Conservation (phyloP, 2,329 filamentous ascomycete genomes). For the Chaetothyriales sp. region DNA sequence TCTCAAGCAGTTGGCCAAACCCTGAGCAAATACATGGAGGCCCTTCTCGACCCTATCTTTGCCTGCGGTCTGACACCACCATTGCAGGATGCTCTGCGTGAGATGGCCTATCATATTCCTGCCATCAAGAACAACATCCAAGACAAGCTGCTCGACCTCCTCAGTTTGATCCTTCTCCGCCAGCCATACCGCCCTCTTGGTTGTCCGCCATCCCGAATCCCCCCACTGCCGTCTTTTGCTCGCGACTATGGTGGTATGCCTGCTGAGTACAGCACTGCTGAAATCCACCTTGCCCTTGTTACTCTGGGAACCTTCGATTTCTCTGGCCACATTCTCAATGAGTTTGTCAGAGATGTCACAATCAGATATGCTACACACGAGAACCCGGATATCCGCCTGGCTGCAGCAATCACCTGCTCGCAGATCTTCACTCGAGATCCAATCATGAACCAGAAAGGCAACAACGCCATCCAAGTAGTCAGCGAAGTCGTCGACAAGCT, state of each 20-base stretch:
- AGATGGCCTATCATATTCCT: constrained; percentile 98
- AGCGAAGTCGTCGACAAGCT: constrained; percentile 96
- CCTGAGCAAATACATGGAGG: constrained; percentile 95
- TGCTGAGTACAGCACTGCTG: constrained; percentile 64
- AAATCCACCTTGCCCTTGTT: constrained; percentile 84
- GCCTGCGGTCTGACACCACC: constrained; percentile 88
- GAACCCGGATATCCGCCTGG: constrained; percentile 81
- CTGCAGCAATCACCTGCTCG: constrained; percentile 89
- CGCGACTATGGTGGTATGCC: constrained; percentile 75
- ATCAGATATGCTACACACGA: constrained; percentile 97
- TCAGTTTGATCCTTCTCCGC: constrained; percentile 84
- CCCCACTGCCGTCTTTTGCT: constrained; percentile 64
- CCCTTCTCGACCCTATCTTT: constrained; percentile 87
- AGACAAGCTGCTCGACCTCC: constrained; percentile 81
- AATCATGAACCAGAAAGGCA: constrained; percentile 94
- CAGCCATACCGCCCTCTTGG: constrained; percentile 85
- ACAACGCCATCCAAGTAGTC: constrained; percentile 91
- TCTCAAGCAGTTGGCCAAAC: constrained; percentile 91
- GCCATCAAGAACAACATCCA: constrained; percentile 87
- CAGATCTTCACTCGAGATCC: constrained; percentile 94
- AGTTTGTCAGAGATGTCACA: constrained; percentile 95
- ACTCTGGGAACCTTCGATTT: constrained; percentile 98
- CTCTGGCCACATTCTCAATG: constrained; percentile 76
- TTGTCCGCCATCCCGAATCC: constrained; percentile 73
- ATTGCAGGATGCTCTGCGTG: constrained; percentile 84